Evolutionary conservation across 345 rosid genomes (phyloP), one percentile per base, ranked within the genome.

Genomic region (Murraya koenigii): DNA sequence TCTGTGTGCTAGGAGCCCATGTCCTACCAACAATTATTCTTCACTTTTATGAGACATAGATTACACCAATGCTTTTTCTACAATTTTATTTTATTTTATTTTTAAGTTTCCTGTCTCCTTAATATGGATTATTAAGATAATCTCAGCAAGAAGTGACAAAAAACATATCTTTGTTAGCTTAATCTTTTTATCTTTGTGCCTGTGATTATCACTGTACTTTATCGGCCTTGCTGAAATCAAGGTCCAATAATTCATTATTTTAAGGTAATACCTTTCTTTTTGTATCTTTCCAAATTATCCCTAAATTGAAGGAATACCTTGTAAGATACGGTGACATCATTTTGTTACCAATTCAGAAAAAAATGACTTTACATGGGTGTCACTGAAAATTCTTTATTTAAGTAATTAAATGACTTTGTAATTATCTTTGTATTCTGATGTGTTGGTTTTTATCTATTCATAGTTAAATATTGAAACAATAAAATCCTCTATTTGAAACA

Each of bases 11-110:
- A 59, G 38, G 15, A 60, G 72, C 49, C 75, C 8, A 15, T 64
- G 26, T 64, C 74, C 79, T 64, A 26, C 56, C 26, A 22, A 32
- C 62, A 74, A 58, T 54, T 75, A 75, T 71, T 59, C 72, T 65
- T 32, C 44, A 33, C 63, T 56, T 82, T 64, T 10, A 63, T 17
- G 54, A 56, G 66, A 73, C 26, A 49, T 23, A 75, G 33, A 33
- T 15, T 8, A 52, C 32, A 63, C 38, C 30, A 33, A 75, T 15
- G 30, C 15, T 5, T 62, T 19, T 28, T 44, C 54, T 61, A 35
- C 15, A 38, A 35, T 41, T 41, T 11, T 44, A 2, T 13, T 11
- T 44, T 10, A 33, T 58, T n/a, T 11, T n/a, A n/a, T n/a, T 56
- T 38, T 8, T 4, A 25, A 8, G 39, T 8, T 63, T 32, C 25